Evolutionary conservation across 148 eudicot species (phyloP), one percentile per base, ranked within the genome.

Genomic region (Rhododendron mucronatum): DNA sequence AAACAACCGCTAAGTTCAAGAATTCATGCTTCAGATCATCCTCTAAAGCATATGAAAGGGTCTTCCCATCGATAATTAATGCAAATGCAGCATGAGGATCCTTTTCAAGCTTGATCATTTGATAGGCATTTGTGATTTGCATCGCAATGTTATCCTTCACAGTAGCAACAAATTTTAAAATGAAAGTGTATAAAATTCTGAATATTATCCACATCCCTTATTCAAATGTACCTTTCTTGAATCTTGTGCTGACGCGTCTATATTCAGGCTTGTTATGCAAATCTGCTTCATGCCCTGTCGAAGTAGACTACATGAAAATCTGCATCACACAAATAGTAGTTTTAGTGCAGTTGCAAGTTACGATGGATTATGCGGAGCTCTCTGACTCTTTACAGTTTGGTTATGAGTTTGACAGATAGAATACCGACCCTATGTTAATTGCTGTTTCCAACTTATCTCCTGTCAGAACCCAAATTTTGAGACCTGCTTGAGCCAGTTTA

Each of bases 391-490:
- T 7, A 15, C 16, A 9, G 0, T 55, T 23, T 53, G 26, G 26
- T 61, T 4, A 61, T 30, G 35, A 33, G 35, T 33, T 33, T 33
- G 35, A 33, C 35, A 33, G 35, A 33, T n/a, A 33, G 67, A 61
- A 84, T 82, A 91, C 94, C 82, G 55, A 96, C 99, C 99, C 99
- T 86, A 96, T 96, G 88, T 96, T 96, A 51, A 96, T 95, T 71
- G 99, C 99, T 81, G 99, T 97, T 93, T 97, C 99, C 98, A 97
- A 94, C 91, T 97, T 97, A 89, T 97, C 99, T 50, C 99, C 99
- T 10, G 99, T 97, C 82, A 97, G 95, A 90, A 97, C 99, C 99
- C 99, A 97, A 79, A 97, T 87, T 92, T 97, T 97, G 81, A 97
- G 94, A 89, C 99, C 99, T 81, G 99, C 99, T 91, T 95, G 96